A percentile compares a stretch with the other conserved stretches of the same genome.
phyloP scores from a whole-genome alignment of 352 stramenopile species.

The Phytophthora macrochlamydospora region DNA sequence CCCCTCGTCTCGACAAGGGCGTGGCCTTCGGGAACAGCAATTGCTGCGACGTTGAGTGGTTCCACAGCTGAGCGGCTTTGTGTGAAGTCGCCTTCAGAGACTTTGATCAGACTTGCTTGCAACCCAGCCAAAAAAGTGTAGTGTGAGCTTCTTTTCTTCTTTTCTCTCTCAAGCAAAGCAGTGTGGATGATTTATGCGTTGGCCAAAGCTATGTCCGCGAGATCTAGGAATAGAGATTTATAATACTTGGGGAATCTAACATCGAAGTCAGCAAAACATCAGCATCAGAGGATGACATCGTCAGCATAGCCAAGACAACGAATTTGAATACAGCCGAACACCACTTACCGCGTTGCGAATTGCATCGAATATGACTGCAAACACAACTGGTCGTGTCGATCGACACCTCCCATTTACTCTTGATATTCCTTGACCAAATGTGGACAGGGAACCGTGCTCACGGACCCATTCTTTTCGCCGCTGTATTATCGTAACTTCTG shows the following conservation, averaged over 20 bases:
- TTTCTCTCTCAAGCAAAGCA: not conserved
- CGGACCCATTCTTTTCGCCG: not conserved
- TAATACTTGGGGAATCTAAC: slow-evolving; percentile 9
- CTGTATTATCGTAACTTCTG: not conserved
- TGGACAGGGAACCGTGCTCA: not conserved
- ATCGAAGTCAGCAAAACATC: not conserved
- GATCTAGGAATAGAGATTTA: slow-evolving; percentile 12
- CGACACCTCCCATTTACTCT: slow-evolving; percentile 1
- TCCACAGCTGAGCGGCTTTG: not conserved
- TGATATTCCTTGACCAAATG: not conserved
- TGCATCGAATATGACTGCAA: slow-evolving; percentile 22
- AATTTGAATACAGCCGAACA: not conserved
- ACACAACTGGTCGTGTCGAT: slow-evolving; percentile 16
- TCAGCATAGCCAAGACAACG: not conserved
- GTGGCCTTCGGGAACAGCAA: not conserved
- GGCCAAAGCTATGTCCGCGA: slow-evolving; percentile 28
- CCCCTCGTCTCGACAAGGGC: not conserved
- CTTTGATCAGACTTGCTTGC: not conserved
- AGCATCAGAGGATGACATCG: not conserved
- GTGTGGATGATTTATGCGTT: slow-evolving; percentile 23
- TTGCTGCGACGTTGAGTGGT: not conserved
- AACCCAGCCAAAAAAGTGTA: slow-evolving; percentile 1
- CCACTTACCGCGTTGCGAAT: not conserved
- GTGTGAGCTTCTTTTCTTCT: slow-evolving; percentile 1
- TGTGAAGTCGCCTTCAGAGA: not conserved